Evolutionary conservation across 208 protist species (phyloP).

Genomic region (Balamuthia mandrillaris): DNA sequence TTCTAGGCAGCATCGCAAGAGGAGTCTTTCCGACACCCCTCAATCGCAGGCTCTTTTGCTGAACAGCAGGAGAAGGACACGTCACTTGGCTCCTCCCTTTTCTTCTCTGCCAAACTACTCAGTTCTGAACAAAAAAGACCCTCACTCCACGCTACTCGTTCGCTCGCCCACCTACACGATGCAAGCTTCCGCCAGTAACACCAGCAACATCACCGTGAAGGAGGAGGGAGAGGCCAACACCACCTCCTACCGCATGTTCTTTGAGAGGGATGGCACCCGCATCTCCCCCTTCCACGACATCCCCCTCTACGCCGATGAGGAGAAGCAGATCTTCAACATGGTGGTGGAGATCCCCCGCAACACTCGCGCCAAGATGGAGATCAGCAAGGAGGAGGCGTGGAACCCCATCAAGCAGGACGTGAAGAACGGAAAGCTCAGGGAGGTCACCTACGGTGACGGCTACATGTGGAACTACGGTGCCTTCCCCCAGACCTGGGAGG

Average conservation of each 20-base stretch:
- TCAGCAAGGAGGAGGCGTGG: constrained; percentile 58
- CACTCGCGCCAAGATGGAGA: constrained; percentile 66
- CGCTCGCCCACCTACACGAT: neutral
- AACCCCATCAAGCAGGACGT: constrained; percentile 75
- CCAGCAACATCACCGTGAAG: too few relatives aligned
- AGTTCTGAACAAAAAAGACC: neutral
- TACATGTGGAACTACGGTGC: constrained; percentile 80
- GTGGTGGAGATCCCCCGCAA: constrained; percentile 70
- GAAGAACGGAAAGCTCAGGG: constrained; percentile 68
- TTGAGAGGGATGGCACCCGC: constrained; percentile 39
- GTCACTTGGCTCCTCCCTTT: too few relatives aligned
- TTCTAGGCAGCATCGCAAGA: too few relatives aligned
- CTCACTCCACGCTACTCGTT: neutral
- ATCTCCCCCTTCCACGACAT: constrained; percentile 75
- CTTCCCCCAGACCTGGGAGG: constrained; percentile 74
- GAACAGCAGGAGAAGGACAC: too few relatives aligned
- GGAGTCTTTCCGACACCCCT: too few relatives aligned
- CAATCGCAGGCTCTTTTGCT: too few relatives aligned
- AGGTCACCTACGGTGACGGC: constrained; percentile 66
- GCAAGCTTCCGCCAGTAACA: too few relatives aligned
- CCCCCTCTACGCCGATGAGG: constrained; percentile 50
- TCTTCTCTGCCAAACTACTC: neutral
- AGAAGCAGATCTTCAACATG: constrained; percentile 57
- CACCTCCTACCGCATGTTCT: neutral
- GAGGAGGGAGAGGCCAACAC: neutral